Evolutionary conservation across 371 early-diverging fungal species (phyloP).

Genomic region (Fennellomyces sp.): DNA sequence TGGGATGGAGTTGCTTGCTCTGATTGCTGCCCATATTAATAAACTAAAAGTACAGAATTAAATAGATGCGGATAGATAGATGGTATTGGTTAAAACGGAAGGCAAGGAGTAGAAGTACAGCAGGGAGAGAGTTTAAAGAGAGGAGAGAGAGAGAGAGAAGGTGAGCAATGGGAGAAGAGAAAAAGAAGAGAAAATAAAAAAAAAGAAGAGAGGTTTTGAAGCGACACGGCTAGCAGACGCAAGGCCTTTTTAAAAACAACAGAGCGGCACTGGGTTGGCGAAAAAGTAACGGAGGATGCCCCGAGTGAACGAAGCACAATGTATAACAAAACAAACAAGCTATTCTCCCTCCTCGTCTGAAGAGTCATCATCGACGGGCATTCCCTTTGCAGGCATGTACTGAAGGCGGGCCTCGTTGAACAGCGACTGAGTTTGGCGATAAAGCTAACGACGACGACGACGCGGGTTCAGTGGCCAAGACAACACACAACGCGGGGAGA

Average conservation of each 20-base stretch:
- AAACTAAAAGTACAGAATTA: constrained; percentile 1
- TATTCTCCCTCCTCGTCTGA: not conserved
- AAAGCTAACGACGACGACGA: not conserved
- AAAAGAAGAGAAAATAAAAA: not conserved
- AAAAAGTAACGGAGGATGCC: constrained; percentile 5
- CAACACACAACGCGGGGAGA: not conserved
- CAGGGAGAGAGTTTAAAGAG: not conserved
- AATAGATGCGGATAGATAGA: not conserved
- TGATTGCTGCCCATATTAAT: constrained; percentile 17
- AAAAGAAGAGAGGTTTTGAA: constrained; percentile 3
- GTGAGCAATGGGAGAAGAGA: not conserved
- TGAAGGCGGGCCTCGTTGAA: not conserved
- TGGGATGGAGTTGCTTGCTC: constrained; percentile 4
- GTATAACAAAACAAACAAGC: constrained; percentile 1
- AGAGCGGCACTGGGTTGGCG: not conserved
- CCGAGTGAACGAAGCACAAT: constrained; percentile 16
- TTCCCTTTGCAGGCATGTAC: not conserved
- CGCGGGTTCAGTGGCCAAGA: not conserved
- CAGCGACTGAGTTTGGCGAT: not conserved
- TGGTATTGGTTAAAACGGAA: not conserved
- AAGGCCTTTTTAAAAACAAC: not conserved
- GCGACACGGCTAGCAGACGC: too few species aligned
- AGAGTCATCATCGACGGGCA: not conserved
- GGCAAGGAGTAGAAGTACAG: not conserved
- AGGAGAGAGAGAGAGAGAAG: not conserved